Evolutionary conservation across 2,329 filamentous ascomycete species (phyloP).

Genomic region (Colletotrichum eleusines): DNA sequence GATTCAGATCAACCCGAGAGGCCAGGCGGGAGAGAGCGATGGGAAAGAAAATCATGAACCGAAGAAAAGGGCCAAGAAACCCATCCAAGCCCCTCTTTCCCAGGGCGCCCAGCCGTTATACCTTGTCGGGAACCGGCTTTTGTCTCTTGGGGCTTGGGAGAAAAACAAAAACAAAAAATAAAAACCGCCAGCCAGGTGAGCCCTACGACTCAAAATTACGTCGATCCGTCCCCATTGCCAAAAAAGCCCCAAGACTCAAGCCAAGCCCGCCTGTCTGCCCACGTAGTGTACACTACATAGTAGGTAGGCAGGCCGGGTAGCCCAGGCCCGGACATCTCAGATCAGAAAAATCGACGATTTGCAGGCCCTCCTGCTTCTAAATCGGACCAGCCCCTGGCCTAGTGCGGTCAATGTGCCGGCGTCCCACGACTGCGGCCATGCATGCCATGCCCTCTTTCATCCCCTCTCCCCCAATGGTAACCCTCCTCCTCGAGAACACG

Average conservation of each 20-base stretch:
- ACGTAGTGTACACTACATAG: too few relatives aligned
- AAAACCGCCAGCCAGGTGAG: neutral
- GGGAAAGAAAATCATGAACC: neutral
- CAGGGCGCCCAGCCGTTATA: neutral
- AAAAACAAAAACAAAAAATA: neutral
- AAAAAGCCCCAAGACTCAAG: neutral
- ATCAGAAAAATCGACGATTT: conserved; percentile 37
- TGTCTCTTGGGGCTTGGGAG: neutral
- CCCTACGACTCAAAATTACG: conserved; percentile 12
- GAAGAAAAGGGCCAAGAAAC: conserved; percentile 10
- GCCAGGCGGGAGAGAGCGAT: conserved; percentile 17
- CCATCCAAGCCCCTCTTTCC: too few relatives aligned
- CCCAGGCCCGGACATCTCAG: conserved; percentile 21
- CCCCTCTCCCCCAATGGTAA: neutral
- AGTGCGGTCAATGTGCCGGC: conserved; percentile 39
- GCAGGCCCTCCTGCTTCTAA: conserved; percentile 32
- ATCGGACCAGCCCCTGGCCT: conserved; percentile 40
- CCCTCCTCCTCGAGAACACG: conserved; percentile 39
- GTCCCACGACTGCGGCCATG: neutral
- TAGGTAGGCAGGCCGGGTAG: neutral
- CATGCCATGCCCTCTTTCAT: too few relatives aligned
- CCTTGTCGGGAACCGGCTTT: conserved; percentile 1
- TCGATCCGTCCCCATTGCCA: conserved; percentile 8
- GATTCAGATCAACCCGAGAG: conserved; percentile 23
- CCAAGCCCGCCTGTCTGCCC: too few relatives aligned